Base-by-base conservation (phyloP, 768 basidiomycete species). In the Galerina marginata region DNA sequence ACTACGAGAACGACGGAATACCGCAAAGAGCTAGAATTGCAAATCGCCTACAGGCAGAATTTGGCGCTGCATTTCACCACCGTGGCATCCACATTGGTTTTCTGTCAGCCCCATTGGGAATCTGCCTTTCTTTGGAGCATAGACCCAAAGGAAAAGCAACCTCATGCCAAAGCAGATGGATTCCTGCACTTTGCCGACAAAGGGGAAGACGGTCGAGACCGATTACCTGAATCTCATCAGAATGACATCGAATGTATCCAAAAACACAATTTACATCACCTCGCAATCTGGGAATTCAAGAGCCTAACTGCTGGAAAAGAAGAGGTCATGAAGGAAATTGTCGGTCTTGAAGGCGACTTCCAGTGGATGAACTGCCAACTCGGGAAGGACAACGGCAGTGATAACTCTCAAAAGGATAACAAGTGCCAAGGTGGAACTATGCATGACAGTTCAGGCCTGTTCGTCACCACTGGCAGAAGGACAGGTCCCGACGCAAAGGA, bases 261-360 rank as follows among this genome's bases (percentile, higher is more conserved):
- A 9, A 44, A 56, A 29, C 44, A 46, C 23, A 15, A 56, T 25
- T 25, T 56, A 6, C 10, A 56, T n/a, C 16, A 23, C 44, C 54
- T 45, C 33, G 54, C 39, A 12, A 6, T 56, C 16, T 56, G 54
- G 54, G 54, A 56, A 26, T 43, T 44, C 42, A 56, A 56, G 23
- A 56, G 40, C 20, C 54, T 15, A 2, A 15, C 23, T 4, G 54
- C 54, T 4, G 54, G 39, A 25, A 12, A 2, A 4, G 23, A 36
- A 29, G 37, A 29, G 15, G 29, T 25, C 20, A 56, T 56, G 54
- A 42, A 4, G 14, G 40, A 5, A n/a, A 9, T 56, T 10, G 14
- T 33, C 2, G 10, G 37, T 10, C 33, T 39, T 20, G 33, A 53
- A 39, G 37, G 37, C 12, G 15, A 36, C 6, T 53, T 53, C 37